Evolutionary conservation across 306 rosid genomes (phyloP).

Genomic region (Lotus japonicus): DNA sequence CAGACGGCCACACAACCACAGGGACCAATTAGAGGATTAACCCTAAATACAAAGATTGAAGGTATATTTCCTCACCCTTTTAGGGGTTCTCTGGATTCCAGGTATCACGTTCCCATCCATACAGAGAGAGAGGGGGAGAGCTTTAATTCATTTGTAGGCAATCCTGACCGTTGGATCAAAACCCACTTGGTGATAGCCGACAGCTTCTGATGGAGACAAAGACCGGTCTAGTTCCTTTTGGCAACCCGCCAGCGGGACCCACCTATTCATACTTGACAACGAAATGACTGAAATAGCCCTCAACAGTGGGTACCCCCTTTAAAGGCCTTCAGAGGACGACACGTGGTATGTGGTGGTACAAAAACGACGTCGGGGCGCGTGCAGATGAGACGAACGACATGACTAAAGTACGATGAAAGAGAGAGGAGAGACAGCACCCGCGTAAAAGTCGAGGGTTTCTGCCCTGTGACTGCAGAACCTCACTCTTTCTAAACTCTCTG

Average conservation of each 20-base stretch:
- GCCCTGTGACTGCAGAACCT: not conserved
- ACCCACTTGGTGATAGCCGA: no score
- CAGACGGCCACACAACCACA: no score
- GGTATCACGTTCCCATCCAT: conserved; percentile 25
- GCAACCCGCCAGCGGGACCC: conserved; percentile 46
- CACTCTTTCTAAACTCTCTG: conserved; percentile 20
- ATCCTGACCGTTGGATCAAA: conserved; percentile 39
- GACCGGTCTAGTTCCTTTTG: conserved; percentile 93
- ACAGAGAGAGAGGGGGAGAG: conserved; percentile 12
- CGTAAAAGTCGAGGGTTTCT: conserved; percentile 47
- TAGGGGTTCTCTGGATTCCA: conserved; percentile 20
- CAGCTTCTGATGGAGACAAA: conserved; percentile 47
- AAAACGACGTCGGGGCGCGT: conserved; percentile 56
- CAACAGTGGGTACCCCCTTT: not conserved
- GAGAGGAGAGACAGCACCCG: conserved; percentile 25
- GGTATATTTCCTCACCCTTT: no score
- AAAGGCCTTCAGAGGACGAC: not conserved
- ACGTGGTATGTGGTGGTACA: conserved; percentile 22
- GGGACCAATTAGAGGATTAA: no score
- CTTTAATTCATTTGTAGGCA: no score
- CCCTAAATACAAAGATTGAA: no score
- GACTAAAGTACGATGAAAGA: conserved; percentile 84
- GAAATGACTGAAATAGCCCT: conserved; percentile 9
- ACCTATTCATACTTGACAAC: not conserved
- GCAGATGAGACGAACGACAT: conserved; percentile 32